Percentiles rank a stretch among this genome's conserved stretches.
Evolutionary conservation across 768 basidiomycete genomes (phyloP).

Genomic region (Termitomyces sp.): DNA sequence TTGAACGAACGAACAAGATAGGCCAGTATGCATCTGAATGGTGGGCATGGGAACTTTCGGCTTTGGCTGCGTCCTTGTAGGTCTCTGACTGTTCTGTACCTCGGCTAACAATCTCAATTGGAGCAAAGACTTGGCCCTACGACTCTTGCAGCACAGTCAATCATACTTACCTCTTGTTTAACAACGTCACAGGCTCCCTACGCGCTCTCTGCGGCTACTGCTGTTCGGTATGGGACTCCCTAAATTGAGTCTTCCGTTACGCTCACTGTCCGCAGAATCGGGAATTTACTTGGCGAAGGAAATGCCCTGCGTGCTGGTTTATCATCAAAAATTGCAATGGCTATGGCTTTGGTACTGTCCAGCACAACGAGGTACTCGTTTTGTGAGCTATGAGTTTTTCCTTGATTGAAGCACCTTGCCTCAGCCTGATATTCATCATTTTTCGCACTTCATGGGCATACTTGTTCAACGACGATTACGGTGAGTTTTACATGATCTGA

Average conservation of each 20-base stretch:
- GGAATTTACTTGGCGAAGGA: constrained; percentile 9
- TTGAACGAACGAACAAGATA: constrained; percentile 9
- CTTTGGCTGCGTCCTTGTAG: constrained; percentile 45
- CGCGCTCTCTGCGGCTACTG: constrained; percentile 72
- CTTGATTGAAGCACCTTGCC: background rate
- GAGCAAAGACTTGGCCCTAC: constrained; percentile 63
- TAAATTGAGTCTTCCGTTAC: background rate
- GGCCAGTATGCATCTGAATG: constrained; percentile 85
- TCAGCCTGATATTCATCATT: constrained; percentile 20
- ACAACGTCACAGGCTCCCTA: constrained; percentile 79
- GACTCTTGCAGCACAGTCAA: constrained; percentile 81
- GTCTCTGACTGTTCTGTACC: constrained; percentile 9
- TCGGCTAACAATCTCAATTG: background rate
- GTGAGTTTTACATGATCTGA: constrained; percentile 21
- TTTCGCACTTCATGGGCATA: constrained; percentile 65
- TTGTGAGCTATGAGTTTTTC: background rate
- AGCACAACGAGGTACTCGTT: constrained; percentile 48
- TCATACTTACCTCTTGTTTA: constrained; percentile 69
- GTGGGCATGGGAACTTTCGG: constrained; percentile 94
- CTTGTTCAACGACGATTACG: constrained; percentile 65
- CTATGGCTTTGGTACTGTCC: constrained; percentile 58
- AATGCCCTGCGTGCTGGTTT: constrained; percentile 9
- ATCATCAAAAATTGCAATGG: constrained; percentile 46
- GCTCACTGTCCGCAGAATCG: constrained; percentile 1
- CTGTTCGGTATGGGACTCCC: constrained; percentile 55